Base-by-base conservation (phyloP, 1,139 yeast genomes). In the Nadsonia starkeyi-henricii region DNA sequence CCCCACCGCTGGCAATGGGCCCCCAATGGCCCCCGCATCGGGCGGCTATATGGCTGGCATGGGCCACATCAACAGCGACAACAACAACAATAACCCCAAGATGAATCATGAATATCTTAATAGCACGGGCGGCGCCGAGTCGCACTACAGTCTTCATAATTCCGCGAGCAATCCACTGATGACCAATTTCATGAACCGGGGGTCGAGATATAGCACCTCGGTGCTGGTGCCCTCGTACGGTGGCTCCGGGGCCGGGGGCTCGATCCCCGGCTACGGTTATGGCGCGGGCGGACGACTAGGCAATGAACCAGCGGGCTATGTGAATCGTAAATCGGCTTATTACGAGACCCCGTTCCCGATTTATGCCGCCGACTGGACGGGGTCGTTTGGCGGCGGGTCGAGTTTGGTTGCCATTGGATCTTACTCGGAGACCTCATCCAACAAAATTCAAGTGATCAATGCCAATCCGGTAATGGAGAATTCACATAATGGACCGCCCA, bases 301-400 rank as follows among this genome's bases (percentile, higher is more conserved):
- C 23, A 36, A 39, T 26, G n/a, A 18, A 28, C 17, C 50, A 46
- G 20, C 46, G 42, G 17, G 42, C 45, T 48, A 44, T 33, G 45
- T 53, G 45, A 56, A 57, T 3, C 65, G 68, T 15, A 59, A 79
- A 37, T 67, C 74, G 4, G 79, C 85, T 4, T 74, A 72, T 57
- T 81, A 73, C 58, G 77, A 75, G 51, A 70, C 83, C 0, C 74
- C 74, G 47, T 71, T 73, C 62, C 91, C 93, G 1, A 65, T 85
- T 20, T 81, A 74, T 57, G 73, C 81, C 30, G 67, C 77, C 23
- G 93, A 81, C 58, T 85, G 95, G 95, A 63, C 75, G 7, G 60
- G 61, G 37, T 52, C 65, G 18, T 62, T 63, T 12, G 63, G 65
- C 20, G 64, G 65, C 3, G 69, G 69, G 17, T 57, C 62, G 20